Conservation (phyloP, 1,139 yeast species). For the Kodamaea derodonti region DNA sequence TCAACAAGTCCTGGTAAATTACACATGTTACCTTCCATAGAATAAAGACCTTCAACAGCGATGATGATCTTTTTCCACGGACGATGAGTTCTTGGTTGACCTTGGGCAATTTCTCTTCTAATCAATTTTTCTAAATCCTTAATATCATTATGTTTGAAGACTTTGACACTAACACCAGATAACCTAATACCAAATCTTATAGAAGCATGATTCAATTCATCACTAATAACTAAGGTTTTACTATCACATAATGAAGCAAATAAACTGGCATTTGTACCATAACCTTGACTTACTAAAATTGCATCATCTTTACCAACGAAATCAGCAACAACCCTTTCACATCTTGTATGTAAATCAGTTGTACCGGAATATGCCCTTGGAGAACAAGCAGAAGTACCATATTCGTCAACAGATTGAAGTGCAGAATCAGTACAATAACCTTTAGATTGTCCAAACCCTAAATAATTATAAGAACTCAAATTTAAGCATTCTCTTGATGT, state of each 20-base stretch:
- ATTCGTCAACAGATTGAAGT: constrained; percentile 53
- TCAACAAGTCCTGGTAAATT: constrained; percentile 76
- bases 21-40: constrained; percentile 97
- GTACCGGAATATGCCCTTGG: constrained; percentile 76
- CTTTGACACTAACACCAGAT: constrained; percentile 90
- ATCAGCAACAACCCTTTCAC: constrained; percentile 76
- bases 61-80: constrained; percentile 95
- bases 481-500: constrained; percentile 74
- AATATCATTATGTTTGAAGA: constrained; percentile 92
- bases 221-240: constrained; percentile 87
- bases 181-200: constrained; percentile 92
- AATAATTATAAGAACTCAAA: constrained; percentile 85
- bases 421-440: constrained; percentile 89
- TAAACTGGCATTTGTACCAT: constrained; percentile 91
- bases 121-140: constrained; percentile 70
- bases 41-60: constrained; percentile 92
- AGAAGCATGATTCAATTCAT: constrained; percentile 92
- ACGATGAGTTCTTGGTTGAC: constrained; percentile 94
- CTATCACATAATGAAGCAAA: constrained; percentile 82
- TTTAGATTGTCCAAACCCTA: constrained; percentile 94
- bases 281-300: constrained; percentile 86
- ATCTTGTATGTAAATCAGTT: constrained; percentile 65
- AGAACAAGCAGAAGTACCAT: constrained; percentile 79
- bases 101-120: constrained; percentile 88
- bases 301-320: constrained; percentile 93